Conservation (phyloP, 2,329 filamentous ascomycete genomes). For the Fusarium camptoceras region DNA sequence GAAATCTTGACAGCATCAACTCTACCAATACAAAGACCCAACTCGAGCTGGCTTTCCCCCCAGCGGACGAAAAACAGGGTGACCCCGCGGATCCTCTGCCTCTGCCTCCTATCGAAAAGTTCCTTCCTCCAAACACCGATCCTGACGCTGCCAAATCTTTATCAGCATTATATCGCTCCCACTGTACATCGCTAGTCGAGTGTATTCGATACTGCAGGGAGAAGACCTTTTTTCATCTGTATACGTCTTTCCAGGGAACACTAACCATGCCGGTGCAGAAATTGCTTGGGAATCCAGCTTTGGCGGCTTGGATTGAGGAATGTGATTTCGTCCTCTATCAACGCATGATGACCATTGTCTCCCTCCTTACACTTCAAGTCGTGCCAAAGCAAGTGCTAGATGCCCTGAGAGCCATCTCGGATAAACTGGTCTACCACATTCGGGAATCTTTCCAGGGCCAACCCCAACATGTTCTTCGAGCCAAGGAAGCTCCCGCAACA, state of each 20-base stretch:
- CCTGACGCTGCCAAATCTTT: slow-evolving; percentile 87
- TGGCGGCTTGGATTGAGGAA: slow-evolving; percentile 94
- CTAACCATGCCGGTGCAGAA: slow-evolving; percentile 97
- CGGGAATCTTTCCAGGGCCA: slow-evolving; percentile 86
- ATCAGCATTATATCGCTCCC: slow-evolving; percentile 88
- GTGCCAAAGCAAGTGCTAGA: slow-evolving; percentile 89
- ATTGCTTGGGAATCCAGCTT: slow-evolving; percentile 81
- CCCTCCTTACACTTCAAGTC: slow-evolving; percentile 89
- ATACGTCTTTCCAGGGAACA: slow-evolving; percentile 94
- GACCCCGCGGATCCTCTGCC: slow-evolving; percentile 76
- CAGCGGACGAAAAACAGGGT: slow-evolving; percentile 63
- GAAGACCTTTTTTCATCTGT: slow-evolving; percentile 95
- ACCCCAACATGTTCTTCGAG: slow-evolving; percentile 84
- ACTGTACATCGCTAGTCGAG: slow-evolving; percentile 95
- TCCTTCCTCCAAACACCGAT: slow-evolving; percentile 85
- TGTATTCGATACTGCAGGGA: slow-evolving; percentile 96
- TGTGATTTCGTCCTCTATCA: slow-evolving; percentile 97
- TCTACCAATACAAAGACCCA: slow-evolving; percentile 68
- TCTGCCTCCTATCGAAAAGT: slow-evolving; percentile 87
- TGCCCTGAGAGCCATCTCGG: slow-evolving; percentile 87
- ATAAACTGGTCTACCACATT: slow-evolving; percentile 83
- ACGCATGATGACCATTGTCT: slow-evolving; percentile 93
- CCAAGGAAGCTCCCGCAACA: slow-evolving; percentile 88
- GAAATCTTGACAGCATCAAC: slow-evolving; percentile 69
- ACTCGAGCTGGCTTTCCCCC: slow-evolving; percentile 70